Conservation (phyloP, 176 grass and related monocot species). For the Eragrostis nindensis region DNA sequence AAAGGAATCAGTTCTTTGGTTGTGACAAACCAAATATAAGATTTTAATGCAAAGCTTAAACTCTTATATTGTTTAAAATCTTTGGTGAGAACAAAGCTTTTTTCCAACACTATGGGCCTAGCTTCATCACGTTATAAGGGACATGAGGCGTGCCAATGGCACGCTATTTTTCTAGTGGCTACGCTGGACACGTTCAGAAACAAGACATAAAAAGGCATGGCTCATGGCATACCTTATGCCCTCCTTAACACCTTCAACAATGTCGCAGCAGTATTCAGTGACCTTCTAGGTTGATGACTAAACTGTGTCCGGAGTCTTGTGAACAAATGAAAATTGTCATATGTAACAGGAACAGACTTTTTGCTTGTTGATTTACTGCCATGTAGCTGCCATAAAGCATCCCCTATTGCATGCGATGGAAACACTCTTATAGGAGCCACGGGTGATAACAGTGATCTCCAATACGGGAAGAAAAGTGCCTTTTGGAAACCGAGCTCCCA, state of each 20-base stretch:
- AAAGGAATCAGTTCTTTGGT: no score
- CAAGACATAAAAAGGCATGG: background rate
- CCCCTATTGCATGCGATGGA: background rate
- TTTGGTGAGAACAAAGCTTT: no score
- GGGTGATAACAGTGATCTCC: background rate
- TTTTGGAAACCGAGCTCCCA: background rate
- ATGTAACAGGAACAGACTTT: background rate
- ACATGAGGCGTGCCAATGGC: no score
- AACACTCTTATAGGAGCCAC: background rate
- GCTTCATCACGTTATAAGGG: no score
- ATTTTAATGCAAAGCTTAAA: no score
- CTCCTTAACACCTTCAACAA: background rate
- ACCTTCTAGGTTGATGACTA: conserved; percentile 4
- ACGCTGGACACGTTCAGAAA: background rate
- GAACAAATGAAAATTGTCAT: background rate
- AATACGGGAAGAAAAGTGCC: background rate
- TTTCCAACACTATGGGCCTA: no score
- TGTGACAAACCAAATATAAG: no score
- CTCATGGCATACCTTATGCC: background rate
- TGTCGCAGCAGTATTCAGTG: background rate
- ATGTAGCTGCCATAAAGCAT: background rate
- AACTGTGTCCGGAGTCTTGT: background rate
- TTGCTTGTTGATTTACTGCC: background rate
- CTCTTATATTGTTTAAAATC: no score
- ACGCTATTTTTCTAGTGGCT: no score